A percentile compares a stretch with the other conserved stretches of the same genome.
Conservation (phyloP, 768 basidiomycete genomes). For the Phallus indusiatus region DNA sequence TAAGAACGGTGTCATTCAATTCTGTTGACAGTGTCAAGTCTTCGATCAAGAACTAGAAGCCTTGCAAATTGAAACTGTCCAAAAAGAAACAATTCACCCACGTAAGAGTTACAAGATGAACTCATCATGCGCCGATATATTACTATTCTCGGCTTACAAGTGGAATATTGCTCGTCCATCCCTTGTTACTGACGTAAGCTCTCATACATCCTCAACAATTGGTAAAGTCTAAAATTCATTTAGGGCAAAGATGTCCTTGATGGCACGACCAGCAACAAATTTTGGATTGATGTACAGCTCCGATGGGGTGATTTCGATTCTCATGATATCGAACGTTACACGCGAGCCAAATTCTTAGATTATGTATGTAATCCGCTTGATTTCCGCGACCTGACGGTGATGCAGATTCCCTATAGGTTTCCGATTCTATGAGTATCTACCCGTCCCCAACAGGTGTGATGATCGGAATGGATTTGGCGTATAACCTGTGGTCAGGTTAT, state of each 20-base stretch:
- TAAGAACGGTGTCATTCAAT: neutral
- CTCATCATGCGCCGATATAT: conserved; percentile 87
- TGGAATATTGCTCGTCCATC: conserved; percentile 98
- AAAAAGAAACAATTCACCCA: conserved; percentile 99
- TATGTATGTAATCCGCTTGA: conserved; percentile 46
- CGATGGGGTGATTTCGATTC: conserved; percentile 99
- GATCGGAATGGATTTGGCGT: conserved; percentile 97
- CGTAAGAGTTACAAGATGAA: conserved; percentile 99
- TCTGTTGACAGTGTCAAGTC: conserved; percentile 68
- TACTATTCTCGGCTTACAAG: conserved; percentile 93
- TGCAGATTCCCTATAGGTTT: conserved; percentile 41
- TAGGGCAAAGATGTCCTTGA: conserved; percentile 92
- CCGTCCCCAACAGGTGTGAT: conserved; percentile 98
- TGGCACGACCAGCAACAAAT: conserved; percentile 98
- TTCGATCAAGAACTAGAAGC: conserved; percentile 99
- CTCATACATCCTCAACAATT: conserved; percentile 8
- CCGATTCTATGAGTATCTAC: conserved; percentile 98
- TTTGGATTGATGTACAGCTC: conserved; percentile 94
- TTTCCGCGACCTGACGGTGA: neutral
- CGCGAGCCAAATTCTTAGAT: conserved; percentile 97
- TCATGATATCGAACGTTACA: conserved; percentile 98
- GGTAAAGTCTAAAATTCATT: conserved; percentile 1
- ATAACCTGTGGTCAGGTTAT: conserved; percentile 97
- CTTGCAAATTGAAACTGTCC: conserved; percentile 96
- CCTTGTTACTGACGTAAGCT: conserved; percentile 80